Evolutionary conservation across 306 rosid species (phyloP), one percentile per base, ranked within the genome.

Genomic region (Cercis canadensis): DNA sequence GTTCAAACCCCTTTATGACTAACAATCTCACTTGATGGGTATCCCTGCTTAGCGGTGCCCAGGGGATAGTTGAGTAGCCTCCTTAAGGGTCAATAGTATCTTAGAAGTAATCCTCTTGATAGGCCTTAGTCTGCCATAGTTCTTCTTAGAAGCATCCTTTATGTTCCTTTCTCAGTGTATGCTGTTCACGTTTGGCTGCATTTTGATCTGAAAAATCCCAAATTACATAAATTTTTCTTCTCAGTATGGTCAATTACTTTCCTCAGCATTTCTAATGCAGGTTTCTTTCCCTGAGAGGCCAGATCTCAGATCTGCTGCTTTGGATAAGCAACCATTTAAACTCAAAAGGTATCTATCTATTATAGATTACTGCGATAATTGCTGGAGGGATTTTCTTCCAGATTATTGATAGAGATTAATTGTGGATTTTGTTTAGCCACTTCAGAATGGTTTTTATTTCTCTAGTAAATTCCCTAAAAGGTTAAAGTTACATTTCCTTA

Each of bases 251-350:
- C 17, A n/a, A 49, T 49, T 49, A 8, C 17, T 2, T 49, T 49
- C 54, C 7, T 49, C 11, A 6, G 54, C 54, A 49, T 49, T 14
- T 49, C 7, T 15, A 24, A 24, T 24, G 29, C 3, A 49, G 54
- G 54, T 49, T 49, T 49, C 54, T n/a, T 49, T 49, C 54, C 17
- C 15, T 6, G 54, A 49, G 19, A 49, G 54, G 54, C 54, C 54
- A 14, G 15, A 49, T 49, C 54, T 49, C 19, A 49, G 7, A n/a
- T 14, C 54, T 9, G 54, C 54, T n/a, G 8, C 17, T 9, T 7
- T 49, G 4, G 7, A 14, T 49, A 49, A 15, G 54, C 54, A 49
- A 49, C 54, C 54, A 49, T 49, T 49, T 49, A 12, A 12, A 19
- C 54, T 49, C 19, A 49, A 49, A 49, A 49, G 54, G 54, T 49